These are phyloP conservation scores for Tolypocladium sp. DNA, from an alignment of 2,329 filamentous ascomycete genomes.

Conservation along the genomic window DNA sequence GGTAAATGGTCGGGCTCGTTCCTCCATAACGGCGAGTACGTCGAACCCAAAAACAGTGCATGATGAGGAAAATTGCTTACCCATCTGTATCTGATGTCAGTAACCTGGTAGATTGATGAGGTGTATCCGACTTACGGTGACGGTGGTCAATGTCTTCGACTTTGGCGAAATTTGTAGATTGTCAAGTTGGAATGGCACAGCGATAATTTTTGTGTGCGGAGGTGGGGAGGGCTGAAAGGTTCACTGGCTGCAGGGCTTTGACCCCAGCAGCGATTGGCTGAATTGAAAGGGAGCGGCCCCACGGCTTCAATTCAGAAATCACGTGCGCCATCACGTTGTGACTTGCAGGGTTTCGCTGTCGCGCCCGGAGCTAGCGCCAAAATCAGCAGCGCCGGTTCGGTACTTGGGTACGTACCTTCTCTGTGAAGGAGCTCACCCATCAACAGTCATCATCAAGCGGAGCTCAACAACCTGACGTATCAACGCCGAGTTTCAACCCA, in stretches of 20 bases:
- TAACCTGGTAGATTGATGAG: conserved; percentile 24
- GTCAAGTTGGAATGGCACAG: conserved; percentile 25
- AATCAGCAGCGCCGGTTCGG: neutral
- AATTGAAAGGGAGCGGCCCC: neutral
- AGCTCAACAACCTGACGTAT: neutral
- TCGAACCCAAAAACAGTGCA: conserved; percentile 7
- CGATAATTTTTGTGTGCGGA: conserved; percentile 33
- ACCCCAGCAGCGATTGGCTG: conserved; percentile 24
- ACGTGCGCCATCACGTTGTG: conserved; percentile 3
- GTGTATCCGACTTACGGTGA: conserved; percentile 36
- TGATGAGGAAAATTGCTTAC: conserved; percentile 37
- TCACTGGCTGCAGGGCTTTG: conserved; percentile 25
- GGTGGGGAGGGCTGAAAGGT: conserved; percentile 28
- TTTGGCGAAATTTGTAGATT: conserved; percentile 31
- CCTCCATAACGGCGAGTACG: neutral
- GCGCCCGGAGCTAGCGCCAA: neutral
- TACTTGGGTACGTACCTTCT: conserved; percentile 5
- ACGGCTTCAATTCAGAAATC: neutral
- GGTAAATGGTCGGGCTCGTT: neutral
- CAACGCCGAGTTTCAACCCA: neutral
- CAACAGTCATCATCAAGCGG: neutral
- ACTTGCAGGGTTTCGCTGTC: neutral
- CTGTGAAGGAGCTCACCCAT: neutral
- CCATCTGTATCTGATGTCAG: conserved; percentile 45
- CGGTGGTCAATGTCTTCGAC: conserved; percentile 35